Percentiles rank a stretch among this genome's conserved stretches.
These are phyloP conservation scores for Protomyces macrosporus DNA, from an alignment of 1,139 yeast genomes.

Conservation along the genomic window DNA sequence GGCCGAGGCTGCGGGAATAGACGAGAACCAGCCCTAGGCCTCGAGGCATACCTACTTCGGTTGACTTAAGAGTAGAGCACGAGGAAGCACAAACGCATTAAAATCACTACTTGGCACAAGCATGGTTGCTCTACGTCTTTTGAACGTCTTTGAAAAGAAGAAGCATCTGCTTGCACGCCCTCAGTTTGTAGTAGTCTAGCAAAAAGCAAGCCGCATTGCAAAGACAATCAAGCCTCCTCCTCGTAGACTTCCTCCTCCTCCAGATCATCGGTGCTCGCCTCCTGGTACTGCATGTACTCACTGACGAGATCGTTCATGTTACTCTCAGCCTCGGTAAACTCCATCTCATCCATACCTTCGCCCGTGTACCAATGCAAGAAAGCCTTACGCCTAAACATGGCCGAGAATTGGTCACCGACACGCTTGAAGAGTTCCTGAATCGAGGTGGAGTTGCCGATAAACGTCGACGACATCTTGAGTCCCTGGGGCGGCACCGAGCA, in stretches of 20 bases:
- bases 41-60: too few species aligned
- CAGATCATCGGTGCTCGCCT: slow-evolving; percentile 42
- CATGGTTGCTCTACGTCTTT: too few species aligned
- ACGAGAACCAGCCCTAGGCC: too few species aligned
- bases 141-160: too few species aligned
- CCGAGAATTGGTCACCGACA: slow-evolving; percentile 42
- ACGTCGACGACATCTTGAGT: slow-evolving; percentile 43
- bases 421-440: slow-evolving; percentile 46
- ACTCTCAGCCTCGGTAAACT: slow-evolving; percentile 46
- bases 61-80: too few species aligned
- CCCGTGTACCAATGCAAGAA: slow-evolving; percentile 48
- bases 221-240: slow-evolving; percentile 22
- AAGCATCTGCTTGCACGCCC: too few species aligned
- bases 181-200: too few species aligned
- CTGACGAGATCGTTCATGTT: slow-evolving; percentile 43
- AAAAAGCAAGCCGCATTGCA: background rate
- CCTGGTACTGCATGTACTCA: slow-evolving; percentile 47
- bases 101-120: too few species aligned
- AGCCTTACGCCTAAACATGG: slow-evolving; percentile 46
- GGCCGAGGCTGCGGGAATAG: too few species aligned
- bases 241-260: slow-evolving; percentile 36
- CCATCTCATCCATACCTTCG: slow-evolving; percentile 48
- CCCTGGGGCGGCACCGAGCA: slow-evolving; percentile 45
- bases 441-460: slow-evolving; percentile 46
- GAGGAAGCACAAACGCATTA: too few species aligned